Percentiles rank a stretch among this genome's conserved stretches.
These are phyloP conservation scores for Phenoliferia sp. DNA, from an alignment of 1,284 basidiomycete species.

Conservation along the genomic window DNA sequence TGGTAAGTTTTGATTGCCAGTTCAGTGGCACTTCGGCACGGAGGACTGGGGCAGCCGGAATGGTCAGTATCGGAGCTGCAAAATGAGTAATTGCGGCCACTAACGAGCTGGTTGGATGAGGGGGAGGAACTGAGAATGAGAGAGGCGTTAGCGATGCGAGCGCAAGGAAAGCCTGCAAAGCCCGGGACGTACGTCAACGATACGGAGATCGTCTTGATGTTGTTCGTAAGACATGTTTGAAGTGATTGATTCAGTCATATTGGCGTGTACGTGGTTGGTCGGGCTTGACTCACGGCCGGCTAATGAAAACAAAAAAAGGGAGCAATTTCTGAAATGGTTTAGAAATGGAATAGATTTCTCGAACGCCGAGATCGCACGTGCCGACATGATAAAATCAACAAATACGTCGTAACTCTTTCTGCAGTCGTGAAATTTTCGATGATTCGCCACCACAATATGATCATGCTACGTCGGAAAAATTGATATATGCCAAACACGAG, in stretches of 20 bases:
- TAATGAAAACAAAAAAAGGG: not conserved
- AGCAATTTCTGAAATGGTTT: no score
- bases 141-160: not conserved
- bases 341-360: no score
- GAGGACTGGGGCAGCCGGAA: conserved; percentile 48
- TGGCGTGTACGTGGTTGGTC: not conserved
- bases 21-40: conserved; percentile 72
- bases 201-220: conserved; percentile 29
- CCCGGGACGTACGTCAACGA: conserved; percentile 17
- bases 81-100: no score
- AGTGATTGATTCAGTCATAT: not conserved
- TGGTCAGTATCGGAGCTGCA: not conserved
- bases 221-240: conserved; percentile 19
- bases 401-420: no score
- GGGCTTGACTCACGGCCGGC: not conserved
- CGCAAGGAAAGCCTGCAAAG: not conserved
- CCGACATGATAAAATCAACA: no score
- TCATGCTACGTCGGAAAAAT: no score
- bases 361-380: no score
- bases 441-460: no score
- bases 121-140: not conserved
- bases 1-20: conserved; percentile 52
- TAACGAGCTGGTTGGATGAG: not conserved
- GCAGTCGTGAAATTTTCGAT: no score
- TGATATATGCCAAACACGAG: no score